Percentiles rank a stretch among this genome's conserved stretches.
phyloP scores from a whole-genome alignment of 2,329 filamentous ascomycete genomes.

The Diaporthe ilicicola region DNA sequence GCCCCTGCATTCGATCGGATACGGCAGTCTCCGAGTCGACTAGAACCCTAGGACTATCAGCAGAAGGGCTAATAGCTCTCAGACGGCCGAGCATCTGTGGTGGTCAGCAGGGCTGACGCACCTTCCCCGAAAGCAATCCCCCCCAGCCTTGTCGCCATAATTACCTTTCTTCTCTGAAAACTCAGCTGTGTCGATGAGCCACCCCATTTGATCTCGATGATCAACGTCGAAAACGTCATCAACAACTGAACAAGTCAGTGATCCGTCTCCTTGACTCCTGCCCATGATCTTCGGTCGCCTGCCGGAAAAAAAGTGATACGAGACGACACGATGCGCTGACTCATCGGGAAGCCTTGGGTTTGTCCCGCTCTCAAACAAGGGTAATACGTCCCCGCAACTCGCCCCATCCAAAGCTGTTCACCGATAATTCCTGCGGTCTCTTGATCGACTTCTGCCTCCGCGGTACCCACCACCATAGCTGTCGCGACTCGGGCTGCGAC shows the following conservation, averaged over 20 bases:
- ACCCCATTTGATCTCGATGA: neutral
- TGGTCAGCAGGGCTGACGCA: slow-evolving; percentile 30
- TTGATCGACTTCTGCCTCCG: slow-evolving; percentile 49
- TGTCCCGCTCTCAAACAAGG: slow-evolving; percentile 2
- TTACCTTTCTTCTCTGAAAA: neutral
- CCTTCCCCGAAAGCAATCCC: slow-evolving; percentile 13
- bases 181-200: slow-evolving; percentile 17
- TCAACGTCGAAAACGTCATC: neutral
- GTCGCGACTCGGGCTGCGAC: slow-evolving; percentile 58
- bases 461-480: slow-evolving; percentile 53
- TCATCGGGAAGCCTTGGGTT: neutral
- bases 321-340: neutral
- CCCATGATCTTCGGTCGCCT: neutral
- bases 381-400: neutral
- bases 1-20: neutral
- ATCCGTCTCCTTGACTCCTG: neutral
- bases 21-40: slow-evolving; percentile 1
- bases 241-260: neutral
- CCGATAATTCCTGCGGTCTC: slow-evolving; percentile 47
- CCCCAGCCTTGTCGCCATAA: neutral
- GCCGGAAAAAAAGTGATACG: neutral
- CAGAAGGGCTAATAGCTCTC: neutral
- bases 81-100: slow-evolving; percentile 14
- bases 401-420: slow-evolving; percentile 27
- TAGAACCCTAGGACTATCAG: slow-evolving; percentile 23